Base-by-base conservation (phyloP, 2,329 filamentous ascomycete species). In the Clonostachys byssicola region DNA sequence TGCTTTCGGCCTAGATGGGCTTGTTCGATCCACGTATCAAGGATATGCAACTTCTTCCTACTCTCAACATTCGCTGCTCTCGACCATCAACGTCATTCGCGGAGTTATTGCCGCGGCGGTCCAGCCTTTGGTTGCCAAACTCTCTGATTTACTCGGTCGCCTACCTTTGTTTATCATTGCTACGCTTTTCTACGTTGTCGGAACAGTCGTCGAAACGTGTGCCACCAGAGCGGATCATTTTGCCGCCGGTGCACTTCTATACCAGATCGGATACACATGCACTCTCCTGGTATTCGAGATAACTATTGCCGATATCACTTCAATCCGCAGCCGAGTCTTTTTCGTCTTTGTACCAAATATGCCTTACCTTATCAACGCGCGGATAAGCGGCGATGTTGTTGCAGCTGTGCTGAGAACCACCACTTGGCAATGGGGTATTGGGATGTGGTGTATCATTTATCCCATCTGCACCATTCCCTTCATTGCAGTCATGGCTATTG, bases 381-480 rank as follows among this genome's bases (percentile, higher is more conserved):
- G 83, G 82, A 72, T 84, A 5, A 78, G 76, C 51, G 82, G 82
- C 23, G 70, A 84, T 54, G 63, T 86, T 39, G 69, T 77, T 5
- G 49, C 56, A 5, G 66, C 73, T 1, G 77, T 83, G 2, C 60
- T 83, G 2, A 55, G 48, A 1, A 54, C 50, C 12, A 78, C 75
- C 1, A 71, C 64, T 8, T 86, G 83, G 83, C 63, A 72, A 49
- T 85, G 81, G 81, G 82, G 81, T 34, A 73, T 82, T 33, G 81
- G 80, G 54, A 85, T 85, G 80, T 86, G 77, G 70, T 71, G 68
- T 51, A 80, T 85, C 59, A 82, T 85, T 50, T 85, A 80, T 60
- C 74, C 81, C 4, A 71, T 78, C 20, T 80, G 75, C 57, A 66
- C 77, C 4, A 52, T 83, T 10, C 81, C 82, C 3, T 70, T 85